Conservation (phyloP, 2,329 filamentous ascomycete species). For the Fusarium sp. region DNA sequence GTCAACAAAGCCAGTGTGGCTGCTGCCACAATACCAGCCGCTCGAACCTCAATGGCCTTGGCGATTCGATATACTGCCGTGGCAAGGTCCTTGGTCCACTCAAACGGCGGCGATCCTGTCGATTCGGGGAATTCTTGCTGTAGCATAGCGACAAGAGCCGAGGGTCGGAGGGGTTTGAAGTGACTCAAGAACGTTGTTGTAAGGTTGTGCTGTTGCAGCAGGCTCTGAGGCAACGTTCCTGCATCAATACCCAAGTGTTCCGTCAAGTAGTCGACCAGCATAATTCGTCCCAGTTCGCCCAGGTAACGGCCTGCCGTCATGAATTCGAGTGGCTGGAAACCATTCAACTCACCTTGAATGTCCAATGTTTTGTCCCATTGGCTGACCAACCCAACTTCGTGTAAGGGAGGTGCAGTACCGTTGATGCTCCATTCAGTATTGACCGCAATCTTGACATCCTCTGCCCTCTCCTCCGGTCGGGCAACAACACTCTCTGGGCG, state of each 20-base stretch:
- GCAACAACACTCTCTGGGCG: conserved; percentile 60
- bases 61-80: conserved; percentile 72
- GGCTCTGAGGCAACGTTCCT: conserved; percentile 62
- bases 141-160: conserved; percentile 58
- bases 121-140: conserved; percentile 63
- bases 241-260: conserved; percentile 52
- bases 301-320: conserved; percentile 84
- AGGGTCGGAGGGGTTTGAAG: conserved; percentile 65
- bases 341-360: conserved; percentile 72
- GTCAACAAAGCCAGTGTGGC: conserved; percentile 76
- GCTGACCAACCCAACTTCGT: conserved; percentile 71
- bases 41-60: conserved; percentile 75
- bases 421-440: conserved; percentile 89
- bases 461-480: conserved; percentile 56
- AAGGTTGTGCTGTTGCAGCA: conserved; percentile 70
- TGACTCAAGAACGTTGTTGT: conserved; percentile 80
- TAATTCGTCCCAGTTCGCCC: conserved; percentile 78
- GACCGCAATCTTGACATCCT: conserved; percentile 75
- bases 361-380: conserved; percentile 78
- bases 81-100: conserved; percentile 71
- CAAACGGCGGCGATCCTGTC: conserved; percentile 59
- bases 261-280: conserved; percentile 73
- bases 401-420: conserved; percentile 75
- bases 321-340: conserved; percentile 86
- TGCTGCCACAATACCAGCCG: conserved; percentile 78